phyloP scores from a whole-genome alignment of 345 rosid species.

The Conringia planisiliqua region DNA sequence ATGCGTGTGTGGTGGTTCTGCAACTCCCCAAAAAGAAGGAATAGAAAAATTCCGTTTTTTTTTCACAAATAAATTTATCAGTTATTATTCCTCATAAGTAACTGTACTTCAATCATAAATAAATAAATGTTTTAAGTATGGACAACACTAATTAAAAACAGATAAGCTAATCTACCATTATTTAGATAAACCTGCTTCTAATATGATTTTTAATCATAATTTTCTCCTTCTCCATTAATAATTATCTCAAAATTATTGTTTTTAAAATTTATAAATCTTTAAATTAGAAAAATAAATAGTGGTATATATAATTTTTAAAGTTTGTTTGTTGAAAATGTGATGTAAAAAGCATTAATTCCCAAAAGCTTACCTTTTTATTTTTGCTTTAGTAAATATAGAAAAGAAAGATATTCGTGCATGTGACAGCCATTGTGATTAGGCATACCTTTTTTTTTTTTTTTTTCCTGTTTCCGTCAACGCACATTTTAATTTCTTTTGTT shows the following conservation, averaged over 20 bases:
- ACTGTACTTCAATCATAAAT: background rate
- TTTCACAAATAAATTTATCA: background rate
- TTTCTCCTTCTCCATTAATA: background rate
- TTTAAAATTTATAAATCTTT: background rate
- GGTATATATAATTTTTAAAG: background rate
- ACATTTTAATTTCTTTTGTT: constrained; percentile 10
- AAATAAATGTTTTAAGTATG: background rate
- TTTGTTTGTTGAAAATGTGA: background rate
- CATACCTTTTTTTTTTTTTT: background rate
- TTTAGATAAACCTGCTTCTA: background rate
- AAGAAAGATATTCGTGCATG: constrained; percentile 19
- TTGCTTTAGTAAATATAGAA: background rate
- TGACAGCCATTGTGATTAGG: constrained; percentile 18
- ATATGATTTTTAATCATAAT: background rate
- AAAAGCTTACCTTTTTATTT: background rate
- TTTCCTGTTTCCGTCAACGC: constrained; percentile 8
- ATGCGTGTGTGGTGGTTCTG: constrained; percentile 36
- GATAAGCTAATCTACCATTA: background rate
- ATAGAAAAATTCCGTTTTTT: constrained; percentile 17
- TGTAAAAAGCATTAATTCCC: background rate
- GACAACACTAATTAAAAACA: background rate
- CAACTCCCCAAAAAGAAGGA: constrained; percentile 29
- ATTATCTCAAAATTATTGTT: background rate
- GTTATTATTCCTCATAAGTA: background rate
- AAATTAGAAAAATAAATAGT: background rate